phyloP scores from a whole-genome alignment of 768 basidiomycete species.

The Gloeopeniophorella convolvens region DNA sequence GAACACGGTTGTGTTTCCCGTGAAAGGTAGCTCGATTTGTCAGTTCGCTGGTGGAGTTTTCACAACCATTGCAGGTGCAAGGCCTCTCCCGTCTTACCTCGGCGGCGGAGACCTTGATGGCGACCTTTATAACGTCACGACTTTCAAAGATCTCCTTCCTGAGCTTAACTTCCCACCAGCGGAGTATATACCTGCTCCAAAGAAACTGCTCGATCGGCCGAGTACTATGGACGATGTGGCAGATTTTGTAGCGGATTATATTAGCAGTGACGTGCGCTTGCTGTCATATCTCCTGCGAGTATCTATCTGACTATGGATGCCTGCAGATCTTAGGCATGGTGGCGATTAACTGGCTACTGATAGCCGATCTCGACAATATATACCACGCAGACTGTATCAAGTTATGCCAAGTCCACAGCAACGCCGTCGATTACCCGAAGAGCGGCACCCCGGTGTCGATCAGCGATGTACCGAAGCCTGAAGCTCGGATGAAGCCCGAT shows the following conservation, averaged over 20 bases:
- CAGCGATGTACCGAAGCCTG: constrained; percentile 38
- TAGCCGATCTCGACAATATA: constrained; percentile 52
- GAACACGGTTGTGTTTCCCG: constrained; percentile 65
- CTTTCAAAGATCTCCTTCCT: constrained; percentile 24
- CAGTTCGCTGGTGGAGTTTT: background rate
- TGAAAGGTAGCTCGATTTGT: constrained; percentile 36
- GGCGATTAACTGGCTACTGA: constrained; percentile 55
- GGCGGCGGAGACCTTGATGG: constrained; percentile 71
- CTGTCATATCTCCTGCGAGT: background rate
- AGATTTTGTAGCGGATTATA: constrained; percentile 65
- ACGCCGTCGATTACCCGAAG: constrained; percentile 65
- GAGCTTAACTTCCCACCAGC: constrained; percentile 33
- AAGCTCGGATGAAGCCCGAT: constrained; percentile 41
- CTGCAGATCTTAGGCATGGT: constrained; percentile 52
- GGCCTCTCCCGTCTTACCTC: constrained; percentile 55
- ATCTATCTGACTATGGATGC: background rate
- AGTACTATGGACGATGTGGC: constrained; percentile 60
- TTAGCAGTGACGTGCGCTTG: constrained; percentile 42
- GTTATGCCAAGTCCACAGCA: constrained; percentile 52
- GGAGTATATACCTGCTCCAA: constrained; percentile 41
- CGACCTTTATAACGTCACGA: constrained; percentile 46
- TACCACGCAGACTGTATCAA: constrained; percentile 45
- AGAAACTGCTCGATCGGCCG: constrained; percentile 38
- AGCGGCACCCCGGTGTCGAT: constrained; percentile 32
- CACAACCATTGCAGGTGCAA: constrained; percentile 35